phyloP scores from a whole-genome alignment of 352 stramenopile species.

The Phytopythium kandeliae region DNA sequence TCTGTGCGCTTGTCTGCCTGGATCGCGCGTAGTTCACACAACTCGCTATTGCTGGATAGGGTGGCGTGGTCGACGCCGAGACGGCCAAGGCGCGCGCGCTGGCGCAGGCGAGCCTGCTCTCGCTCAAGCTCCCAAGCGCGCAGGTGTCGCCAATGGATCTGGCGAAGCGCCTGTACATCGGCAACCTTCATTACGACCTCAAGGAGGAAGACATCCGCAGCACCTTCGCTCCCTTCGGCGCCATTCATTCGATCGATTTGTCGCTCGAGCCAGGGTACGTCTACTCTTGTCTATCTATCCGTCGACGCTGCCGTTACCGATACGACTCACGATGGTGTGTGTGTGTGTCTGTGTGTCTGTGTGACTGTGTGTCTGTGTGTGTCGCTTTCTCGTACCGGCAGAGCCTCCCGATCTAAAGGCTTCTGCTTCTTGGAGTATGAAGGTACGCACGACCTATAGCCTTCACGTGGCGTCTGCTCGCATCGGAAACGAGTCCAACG shows the following conservation, averaged over 20 bases:
- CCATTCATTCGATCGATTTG: conserved; percentile 69
- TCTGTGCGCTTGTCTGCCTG: conserved; percentile 15
- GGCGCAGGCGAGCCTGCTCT: conserved; percentile 64
- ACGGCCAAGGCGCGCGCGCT: conserved; percentile 51
- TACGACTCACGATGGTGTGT: background rate
- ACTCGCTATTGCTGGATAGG: conserved; percentile 26
- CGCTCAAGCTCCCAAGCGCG: conserved; percentile 40
- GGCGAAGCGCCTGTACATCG: conserved; percentile 68
- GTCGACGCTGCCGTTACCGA: too few species aligned
- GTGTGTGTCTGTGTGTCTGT: background rate
- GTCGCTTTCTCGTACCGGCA: conserved; percentile 8
- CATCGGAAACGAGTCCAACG: too few species aligned
- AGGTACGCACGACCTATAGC: conserved; percentile 10
- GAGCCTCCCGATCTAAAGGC: conserved; percentile 60
- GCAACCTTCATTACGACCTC: conserved; percentile 79
- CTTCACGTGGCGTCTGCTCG: too few species aligned
- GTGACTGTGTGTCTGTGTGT: too few species aligned
- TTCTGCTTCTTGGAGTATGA: conserved; percentile 84
- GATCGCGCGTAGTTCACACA: conserved; percentile 34
- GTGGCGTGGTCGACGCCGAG: conserved; percentile 41
- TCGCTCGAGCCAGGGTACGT: conserved; percentile 67
- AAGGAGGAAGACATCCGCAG: conserved; percentile 74
- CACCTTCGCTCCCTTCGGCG: conserved; percentile 58
- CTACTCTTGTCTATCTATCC: background rate
- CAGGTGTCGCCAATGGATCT: conserved; percentile 56